Evolutionary conservation across 768 basidiomycete species (phyloP), one percentile per base, ranked within the genome.

Genomic region (Trametes cubensis): DNA sequence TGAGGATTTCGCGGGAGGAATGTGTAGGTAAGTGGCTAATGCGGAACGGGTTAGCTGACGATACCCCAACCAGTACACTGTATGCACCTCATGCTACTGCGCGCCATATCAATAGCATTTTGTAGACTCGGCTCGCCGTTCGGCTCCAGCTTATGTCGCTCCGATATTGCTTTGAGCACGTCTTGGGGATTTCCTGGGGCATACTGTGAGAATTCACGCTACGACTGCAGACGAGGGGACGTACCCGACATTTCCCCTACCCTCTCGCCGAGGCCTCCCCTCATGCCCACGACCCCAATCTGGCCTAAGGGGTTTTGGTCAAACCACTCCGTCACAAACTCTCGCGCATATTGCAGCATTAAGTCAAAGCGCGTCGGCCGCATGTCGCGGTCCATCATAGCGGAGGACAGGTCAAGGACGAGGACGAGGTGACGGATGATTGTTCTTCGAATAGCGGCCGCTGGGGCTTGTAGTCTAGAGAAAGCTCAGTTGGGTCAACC

Each of bases 251-350:
- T 92, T 62, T 94, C 91, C 2, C 92, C 86, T 44, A 98, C 78
- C 3, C 92, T 85, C 74, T 98, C 97, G 0, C 94, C 95, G 23
- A 98, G 74, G 0, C 97, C 94, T 38, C 92, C 86, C 23, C 95
- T 81, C 85, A 98, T 94, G 6, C 92, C 94, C 18, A 98, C 93
- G 30, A 98, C 78, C 1, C 95, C 96, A 65, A 99, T 92, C 75
- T 98, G 97, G 21, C 96, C 95, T 14, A 99, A 81, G 1, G 97
- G 97, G 70, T 99, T 99, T 77, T 98, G 97, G 76, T 99, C 97
- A 74, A 98, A 99, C 95, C 96, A 99, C 73, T 99, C 97, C 7
- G 83, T 79, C 28, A 98, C 83, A 67, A 98, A 99, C 68, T 93
- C 92, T 60, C 94, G 84, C 15, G 94, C 85, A 72, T 95, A 96